Percentiles rank a stretch among this genome's conserved stretches.
Conservation (phyloP, 2,329 filamentous ascomycete species). For the Penicillium occitanis region DNA sequence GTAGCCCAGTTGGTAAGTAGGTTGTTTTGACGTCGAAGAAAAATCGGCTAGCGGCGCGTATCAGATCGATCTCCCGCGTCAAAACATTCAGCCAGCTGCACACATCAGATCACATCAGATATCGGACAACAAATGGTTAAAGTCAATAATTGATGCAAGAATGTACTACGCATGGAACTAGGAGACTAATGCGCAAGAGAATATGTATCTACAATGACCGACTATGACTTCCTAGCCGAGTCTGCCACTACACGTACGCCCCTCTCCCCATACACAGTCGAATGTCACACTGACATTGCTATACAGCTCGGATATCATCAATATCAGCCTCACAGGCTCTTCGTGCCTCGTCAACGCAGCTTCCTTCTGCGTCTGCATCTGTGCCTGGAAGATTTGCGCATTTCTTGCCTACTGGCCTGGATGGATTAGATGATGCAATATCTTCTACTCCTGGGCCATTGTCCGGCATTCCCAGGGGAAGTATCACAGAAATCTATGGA, state of each 20-base stretch:
- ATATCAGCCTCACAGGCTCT: constrained; percentile 41
- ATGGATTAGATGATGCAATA: constrained; percentile 47
- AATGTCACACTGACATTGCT: constrained; percentile 6
- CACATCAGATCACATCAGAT: background rate
- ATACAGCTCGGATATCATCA: constrained; percentile 33
- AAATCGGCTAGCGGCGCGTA: constrained; percentile 4
- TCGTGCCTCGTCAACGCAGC: constrained; percentile 25
- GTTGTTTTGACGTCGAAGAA: too few species aligned
- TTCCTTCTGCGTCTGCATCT: constrained; percentile 15
- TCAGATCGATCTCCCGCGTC: constrained; percentile 6
- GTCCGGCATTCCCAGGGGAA: constrained; percentile 68
- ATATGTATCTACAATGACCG: constrained; percentile 12
- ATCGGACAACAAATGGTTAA: background rate
- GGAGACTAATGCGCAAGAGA: background rate
- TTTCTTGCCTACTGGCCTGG: constrained; percentile 47
- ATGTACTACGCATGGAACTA: background rate
- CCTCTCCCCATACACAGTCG: background rate
- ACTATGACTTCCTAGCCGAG: constrained; percentile 22
- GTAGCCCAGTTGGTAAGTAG: background rate
- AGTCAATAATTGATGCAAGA: too few species aligned
- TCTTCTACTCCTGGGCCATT: background rate
- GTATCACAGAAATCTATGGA: constrained; percentile 84
- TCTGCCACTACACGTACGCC: background rate
- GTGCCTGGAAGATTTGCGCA: constrained; percentile 9
- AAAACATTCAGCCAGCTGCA: background rate